phyloP scores from a whole-genome alignment of 2,329 filamentous ascomycete genomes.

The Periconia sp. region DNA sequence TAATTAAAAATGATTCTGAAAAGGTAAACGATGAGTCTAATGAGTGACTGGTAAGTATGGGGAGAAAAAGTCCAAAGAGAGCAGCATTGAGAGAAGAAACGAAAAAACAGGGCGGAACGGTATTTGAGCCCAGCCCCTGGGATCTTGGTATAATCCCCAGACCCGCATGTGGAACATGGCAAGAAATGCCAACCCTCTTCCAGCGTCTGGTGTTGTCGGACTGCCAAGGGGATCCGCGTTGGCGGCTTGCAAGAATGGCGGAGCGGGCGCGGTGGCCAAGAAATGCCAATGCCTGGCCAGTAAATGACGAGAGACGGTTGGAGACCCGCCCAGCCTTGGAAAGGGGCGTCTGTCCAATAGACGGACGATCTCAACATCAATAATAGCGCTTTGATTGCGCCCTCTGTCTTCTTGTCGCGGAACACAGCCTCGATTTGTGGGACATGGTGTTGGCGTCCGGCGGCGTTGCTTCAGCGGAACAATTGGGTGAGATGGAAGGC shows the following conservation, averaged over 20 bases:
- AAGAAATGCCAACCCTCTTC: slow-evolving; percentile 46
- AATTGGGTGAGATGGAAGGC: slow-evolving; percentile 1
- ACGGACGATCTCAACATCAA: slow-evolving; percentile 16
- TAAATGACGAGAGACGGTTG: slow-evolving; percentile 32
- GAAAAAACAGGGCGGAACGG: slow-evolving; percentile 22
- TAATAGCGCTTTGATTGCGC: slow-evolving; percentile 31
- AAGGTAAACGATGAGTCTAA: slow-evolving; percentile 34
- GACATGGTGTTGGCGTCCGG: not conserved
- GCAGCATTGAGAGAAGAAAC: slow-evolving; percentile 30
- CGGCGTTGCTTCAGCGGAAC: not conserved
- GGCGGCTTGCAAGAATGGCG: slow-evolving; percentile 32
- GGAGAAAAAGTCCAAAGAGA: slow-evolving; percentile 30
- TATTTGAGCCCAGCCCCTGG: slow-evolving; percentile 41
- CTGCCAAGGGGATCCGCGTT: slow-evolving; percentile 39
- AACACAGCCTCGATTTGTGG: slow-evolving; percentile 34
- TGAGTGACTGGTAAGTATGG: slow-evolving; percentile 44
- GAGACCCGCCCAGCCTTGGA: slow-evolving; percentile 41
- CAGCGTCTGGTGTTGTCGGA: slow-evolving; percentile 34
- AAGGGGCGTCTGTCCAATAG: slow-evolving; percentile 32
- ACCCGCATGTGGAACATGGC: slow-evolving; percentile 32
- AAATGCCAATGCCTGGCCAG: slow-evolving; percentile 27
- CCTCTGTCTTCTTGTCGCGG: slow-evolving; percentile 18
- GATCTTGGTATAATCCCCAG: slow-evolving; percentile 31
- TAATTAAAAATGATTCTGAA: slow-evolving; percentile 36
- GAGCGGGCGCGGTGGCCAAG: slow-evolving; percentile 37